Evolutionary conservation across 139 green algal species (phyloP), one percentile per base, ranked within the genome.

Genomic region (Coelastrella sp.): DNA sequence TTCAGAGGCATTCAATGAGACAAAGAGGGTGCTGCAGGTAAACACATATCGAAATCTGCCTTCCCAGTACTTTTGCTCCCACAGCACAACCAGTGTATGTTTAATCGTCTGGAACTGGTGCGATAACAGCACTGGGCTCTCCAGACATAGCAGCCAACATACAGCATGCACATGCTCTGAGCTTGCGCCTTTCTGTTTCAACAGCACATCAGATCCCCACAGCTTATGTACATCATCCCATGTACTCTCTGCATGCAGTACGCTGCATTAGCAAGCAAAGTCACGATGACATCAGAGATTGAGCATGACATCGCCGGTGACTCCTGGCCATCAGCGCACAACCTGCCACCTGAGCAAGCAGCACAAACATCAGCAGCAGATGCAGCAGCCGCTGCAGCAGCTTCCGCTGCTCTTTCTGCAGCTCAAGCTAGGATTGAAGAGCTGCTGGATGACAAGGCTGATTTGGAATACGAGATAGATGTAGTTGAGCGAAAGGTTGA

Each of bases 1-100:
- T 11, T 79, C 90, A 2, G 89, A 90, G 13, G 96, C 97, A 77
- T 97, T 96, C 79, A 95, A 97, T 75, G 94, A 96, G 90, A 97
- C 96, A 4, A 76, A 92, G 7, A 92, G 94, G 23, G 94, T 96
- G 79, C 93, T 97, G 57, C 93, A 94, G 87, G 87, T 91, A 6
- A 77, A 71, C 14, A 47, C 32, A 47, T 47, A 47, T 47, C 32
- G 32, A 47, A 47, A 47, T 47, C 32, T 47, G 32, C 32, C 32
- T 47, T 47, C 32, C 32, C 32, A 47, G 32, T 47, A 47, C 32
- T 47, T 47, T 47, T 47, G 32, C 32, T 47, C 32, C 32, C 32
- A 47, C 32, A 47, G 32, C 32, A 47, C 32, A 47, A 47, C 32
- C 32, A 47, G 32, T 47, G 32, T 47, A 47, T 47, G 32, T 47